Base-by-base conservation (phyloP, 306 rosid species). In the Psophocarpus tetragonolobus region DNA sequence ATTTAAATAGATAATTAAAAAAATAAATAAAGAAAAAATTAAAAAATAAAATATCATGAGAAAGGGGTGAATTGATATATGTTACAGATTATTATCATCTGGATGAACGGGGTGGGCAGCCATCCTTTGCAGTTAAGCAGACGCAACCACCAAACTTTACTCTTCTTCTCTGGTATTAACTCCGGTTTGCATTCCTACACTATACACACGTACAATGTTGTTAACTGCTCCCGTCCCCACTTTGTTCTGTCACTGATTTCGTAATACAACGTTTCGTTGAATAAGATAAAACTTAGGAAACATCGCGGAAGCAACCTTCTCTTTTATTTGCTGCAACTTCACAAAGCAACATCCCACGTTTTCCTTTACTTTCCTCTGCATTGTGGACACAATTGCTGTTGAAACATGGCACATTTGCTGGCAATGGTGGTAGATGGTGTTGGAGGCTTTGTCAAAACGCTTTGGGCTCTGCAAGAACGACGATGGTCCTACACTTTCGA, bases 381-480 rank as follows among this genome's bases (percentile, higher is more conserved):
- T 14, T 15, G 18, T n/a, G n/a, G n/a, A n/a, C 54, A 61, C 23
- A 15, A 8, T 57, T 44, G 18, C 7, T 20, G 54, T 13, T 69
- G 10, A 47, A 50, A 51, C 30, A 87, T 90, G 89, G 84, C 85
- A 1, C 83, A 76, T 76, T 63, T 87, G 68, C 9, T 87, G 4
- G 44, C 82, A 26, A 75, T 65, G 88, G 77, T 83, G 82, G 73
- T 83, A 6, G 73, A 85, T 27, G 87, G 90, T 6, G 51, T 87
- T 66, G 58, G 61, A 42, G 18, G 39, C 68, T 82, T 92, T 73
- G 78, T 83, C 3, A 75, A 80, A 66, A 89, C 96, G 27, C 65
- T 87, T 21, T 90, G 96, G 94, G 81, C 80, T 10, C 80, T 90
- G 38, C 97, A 85, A 71, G 91, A 89, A 82, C 83, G 87, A 4